A percentile compares a stretch with the other conserved stretches of the same genome.
These are phyloP conservation scores for Mycotypha africana DNA, from an alignment of 371 early-diverging fungal species.

Conservation along the genomic window DNA sequence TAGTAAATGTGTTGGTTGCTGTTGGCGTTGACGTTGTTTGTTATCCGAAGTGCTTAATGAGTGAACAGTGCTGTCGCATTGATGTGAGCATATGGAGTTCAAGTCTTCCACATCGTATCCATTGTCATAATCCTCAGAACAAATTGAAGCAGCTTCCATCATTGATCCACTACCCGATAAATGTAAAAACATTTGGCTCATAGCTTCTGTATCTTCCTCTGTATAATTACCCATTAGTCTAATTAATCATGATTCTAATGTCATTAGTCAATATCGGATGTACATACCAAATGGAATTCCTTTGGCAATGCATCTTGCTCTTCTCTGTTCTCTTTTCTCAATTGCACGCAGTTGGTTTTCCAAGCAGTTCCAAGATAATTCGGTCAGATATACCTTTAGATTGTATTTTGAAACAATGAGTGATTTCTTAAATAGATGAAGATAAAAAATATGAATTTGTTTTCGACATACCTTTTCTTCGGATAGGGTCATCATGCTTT, in stretches of 20 bases:
- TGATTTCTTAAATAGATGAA: background rate
- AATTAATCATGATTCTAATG: no score
- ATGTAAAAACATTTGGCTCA: conserved; percentile 12
- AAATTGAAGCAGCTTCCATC: conserved; percentile 26
- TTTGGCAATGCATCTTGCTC: conserved; percentile 25
- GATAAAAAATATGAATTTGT: no score
- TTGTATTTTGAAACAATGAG: background rate
- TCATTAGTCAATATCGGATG: no score
- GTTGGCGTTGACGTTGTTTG: no score
- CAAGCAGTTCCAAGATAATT: conserved; percentile 60
- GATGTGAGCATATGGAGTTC: conserved; percentile 23
- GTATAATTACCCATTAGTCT: no score
- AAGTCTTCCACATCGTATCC: conserved; percentile 24
- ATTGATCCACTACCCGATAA: conserved; percentile 15
- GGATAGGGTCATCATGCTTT: conserved; percentile 14
- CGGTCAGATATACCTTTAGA: conserved; percentile 60
- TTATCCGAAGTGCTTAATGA: no score
- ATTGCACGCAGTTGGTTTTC: conserved; percentile 51
- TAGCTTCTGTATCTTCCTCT: conserved; percentile 8
- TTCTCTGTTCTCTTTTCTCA: conserved; percentile 31
- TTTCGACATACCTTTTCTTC: conserved; percentile 21
- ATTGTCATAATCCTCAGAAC: conserved; percentile 42
- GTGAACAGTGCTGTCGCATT: conserved; percentile 13
- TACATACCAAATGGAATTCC: conserved; percentile 26
- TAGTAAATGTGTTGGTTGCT: background rate